Percentiles rank a stretch among this genome's conserved stretches.
Evolutionary conservation across 169 alveolate genomes (phyloP).

Genomic region (Theileria annulata): DNA sequence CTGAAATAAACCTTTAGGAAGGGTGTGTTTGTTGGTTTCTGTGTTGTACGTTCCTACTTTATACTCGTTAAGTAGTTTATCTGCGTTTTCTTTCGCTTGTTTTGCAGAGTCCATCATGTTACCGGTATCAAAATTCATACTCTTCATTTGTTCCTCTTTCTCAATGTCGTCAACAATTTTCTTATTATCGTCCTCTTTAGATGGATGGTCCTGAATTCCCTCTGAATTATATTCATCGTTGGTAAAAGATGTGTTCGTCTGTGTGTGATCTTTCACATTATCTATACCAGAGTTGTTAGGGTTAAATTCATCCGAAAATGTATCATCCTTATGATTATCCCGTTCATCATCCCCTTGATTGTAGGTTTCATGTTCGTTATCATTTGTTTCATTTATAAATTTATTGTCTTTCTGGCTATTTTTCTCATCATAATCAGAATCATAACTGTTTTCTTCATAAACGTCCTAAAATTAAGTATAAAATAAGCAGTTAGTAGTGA

Average conservation of each 20-base stretch:
- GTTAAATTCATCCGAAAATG: neutral
- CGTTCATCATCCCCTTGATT: neutral
- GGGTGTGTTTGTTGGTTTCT: slow-evolving; percentile 4
- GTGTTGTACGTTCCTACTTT: slow-evolving; percentile 1
- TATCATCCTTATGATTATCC: neutral
- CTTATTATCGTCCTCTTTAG: slow-evolving; percentile 10
- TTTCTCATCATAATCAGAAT: neutral
- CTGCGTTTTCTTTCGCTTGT: slow-evolving; percentile 19
- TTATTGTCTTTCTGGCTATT: neutral
- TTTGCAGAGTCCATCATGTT: slow-evolving; percentile 33
- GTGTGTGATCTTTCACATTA: neutral
- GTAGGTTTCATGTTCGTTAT: too few species aligned
- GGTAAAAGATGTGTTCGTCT: neutral
- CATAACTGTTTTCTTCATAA: neutral
- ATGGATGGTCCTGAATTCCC: neutral
- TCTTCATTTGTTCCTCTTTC: slow-evolving; percentile 31
- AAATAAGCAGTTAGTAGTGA: neutral
- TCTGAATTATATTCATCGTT: neutral
- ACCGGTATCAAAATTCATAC: slow-evolving; percentile 26
- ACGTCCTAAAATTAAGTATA: neutral
- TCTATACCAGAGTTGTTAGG: neutral
- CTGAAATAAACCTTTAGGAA: slow-evolving; percentile 35
- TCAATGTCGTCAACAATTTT: slow-evolving; percentile 23
- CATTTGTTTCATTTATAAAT: too few species aligned
- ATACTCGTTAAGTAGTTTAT: slow-evolving; percentile 1